These are phyloP conservation scores for Piper longum DNA, from an alignment of 164 flowering plant genomes.

Conservation along the genomic window DNA sequence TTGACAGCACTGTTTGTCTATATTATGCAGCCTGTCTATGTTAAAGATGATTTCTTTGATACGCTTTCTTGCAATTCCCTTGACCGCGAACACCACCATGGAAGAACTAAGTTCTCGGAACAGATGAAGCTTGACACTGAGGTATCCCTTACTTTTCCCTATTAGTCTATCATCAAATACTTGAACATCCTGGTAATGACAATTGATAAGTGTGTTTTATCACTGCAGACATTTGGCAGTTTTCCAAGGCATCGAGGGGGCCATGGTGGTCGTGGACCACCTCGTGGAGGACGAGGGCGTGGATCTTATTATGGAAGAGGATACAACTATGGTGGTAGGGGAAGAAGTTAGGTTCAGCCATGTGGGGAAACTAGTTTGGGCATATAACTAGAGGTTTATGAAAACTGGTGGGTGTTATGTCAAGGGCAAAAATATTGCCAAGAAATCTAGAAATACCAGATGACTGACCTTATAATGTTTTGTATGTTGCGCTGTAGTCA, in stretches of 20 bases:
- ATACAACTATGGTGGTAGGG: constrained; percentile 49
- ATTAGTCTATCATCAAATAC: not conserved
- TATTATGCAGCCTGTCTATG: constrained; percentile 46
- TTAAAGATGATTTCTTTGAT: constrained; percentile 87
- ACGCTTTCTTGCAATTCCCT: constrained; percentile 51
- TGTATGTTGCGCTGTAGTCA: not conserved
- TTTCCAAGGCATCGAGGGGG: constrained; percentile 51
- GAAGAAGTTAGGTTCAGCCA: constrained; percentile 21
- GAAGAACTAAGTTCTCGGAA: constrained; percentile 56
- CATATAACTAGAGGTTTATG: not conserved
- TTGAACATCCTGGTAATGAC: not conserved
- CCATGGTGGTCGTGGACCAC: constrained; percentile 63
- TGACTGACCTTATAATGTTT: not conserved
- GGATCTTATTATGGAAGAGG: constrained; percentile 53
- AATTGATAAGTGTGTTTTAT: not conserved
- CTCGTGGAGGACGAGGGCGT: constrained; percentile 40
- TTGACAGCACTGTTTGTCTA: not conserved
- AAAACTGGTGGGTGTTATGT: not conserved
- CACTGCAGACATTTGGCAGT: constrained; percentile 66
- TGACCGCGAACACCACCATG: constrained; percentile 29
- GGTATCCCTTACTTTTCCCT: constrained; percentile 20
- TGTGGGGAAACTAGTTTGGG: constrained; percentile 9
- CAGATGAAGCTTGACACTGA: constrained; percentile 63
- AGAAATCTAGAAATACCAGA: not conserved
- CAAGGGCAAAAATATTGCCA: not conserved